phyloP scores from a whole-genome alignment of 805 yeast species.

The Candida xiaguanensis region DNA sequence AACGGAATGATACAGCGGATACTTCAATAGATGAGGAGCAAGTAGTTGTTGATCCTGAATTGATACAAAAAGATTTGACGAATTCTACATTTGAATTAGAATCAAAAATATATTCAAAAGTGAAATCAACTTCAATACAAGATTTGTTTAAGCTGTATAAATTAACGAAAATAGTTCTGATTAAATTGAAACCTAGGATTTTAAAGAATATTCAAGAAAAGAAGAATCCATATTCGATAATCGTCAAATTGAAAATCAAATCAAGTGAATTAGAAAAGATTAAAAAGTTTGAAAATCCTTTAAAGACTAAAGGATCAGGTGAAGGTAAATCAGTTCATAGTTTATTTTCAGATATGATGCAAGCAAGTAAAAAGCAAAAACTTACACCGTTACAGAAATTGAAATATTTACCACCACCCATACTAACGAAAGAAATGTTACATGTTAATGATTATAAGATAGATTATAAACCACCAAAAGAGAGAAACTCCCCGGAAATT shows the following conservation, averaged over 20 bases:
- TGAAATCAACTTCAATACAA: conserved; percentile 16
- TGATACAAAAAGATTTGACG: neutral
- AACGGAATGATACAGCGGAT: neutral
- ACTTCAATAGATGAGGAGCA: neutral
- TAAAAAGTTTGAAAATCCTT: conserved; percentile 24
- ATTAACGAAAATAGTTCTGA: neutral
- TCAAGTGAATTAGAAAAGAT: conserved; percentile 23
- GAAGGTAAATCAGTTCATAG: conserved; percentile 13
- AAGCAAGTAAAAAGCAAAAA: conserved; percentile 24
- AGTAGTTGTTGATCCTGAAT: neutral
- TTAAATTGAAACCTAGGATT: neutral
- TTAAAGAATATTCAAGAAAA: conserved; percentile 5
- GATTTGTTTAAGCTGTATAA: conserved; percentile 14
- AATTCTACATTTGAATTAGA: conserved; percentile 17
- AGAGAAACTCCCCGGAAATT: neutral
- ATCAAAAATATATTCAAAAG: conserved; percentile 16
- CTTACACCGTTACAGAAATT: conserved; percentile 29
- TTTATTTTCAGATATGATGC: conserved; percentile 40
- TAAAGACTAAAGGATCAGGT: conserved; percentile 22
- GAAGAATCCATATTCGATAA: neutral
- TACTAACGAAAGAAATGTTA: conserved; percentile 23
- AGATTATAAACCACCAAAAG: conserved; percentile 2
- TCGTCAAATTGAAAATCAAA: conserved; percentile 22
- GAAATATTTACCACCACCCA: conserved; percentile 30
- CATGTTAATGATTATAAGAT: conserved; percentile 24